phyloP scores from a whole-genome alignment of 1,139 yeast genomes.

The Suhomyces kunorum region DNA sequence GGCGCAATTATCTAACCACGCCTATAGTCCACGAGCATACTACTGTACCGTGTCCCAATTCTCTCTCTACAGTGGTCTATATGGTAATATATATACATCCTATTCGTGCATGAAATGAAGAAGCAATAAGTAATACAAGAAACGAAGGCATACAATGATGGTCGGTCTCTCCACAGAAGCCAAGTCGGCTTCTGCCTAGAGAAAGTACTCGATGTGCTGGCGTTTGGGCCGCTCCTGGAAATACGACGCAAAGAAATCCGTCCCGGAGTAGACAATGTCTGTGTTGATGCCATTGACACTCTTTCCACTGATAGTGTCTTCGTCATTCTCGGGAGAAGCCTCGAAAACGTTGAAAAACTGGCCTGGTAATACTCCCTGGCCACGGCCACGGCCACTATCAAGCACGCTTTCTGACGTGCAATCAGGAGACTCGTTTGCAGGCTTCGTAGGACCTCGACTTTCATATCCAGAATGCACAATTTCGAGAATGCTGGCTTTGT shows the following conservation, averaged over 20 bases:
- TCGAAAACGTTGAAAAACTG: conserved; percentile 88
- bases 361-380: conserved; percentile 43
- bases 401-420: background rate
- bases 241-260: conserved; percentile 28
- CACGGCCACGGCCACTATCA: background rate
- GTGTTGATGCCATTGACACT: conserved; percentile 39
- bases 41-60: no score
- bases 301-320: conserved; percentile 45
- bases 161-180: background rate
- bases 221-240: conserved; percentile 26
- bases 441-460: conserved; percentile 13
- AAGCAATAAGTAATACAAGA: conserved; percentile 11
- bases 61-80: no score
- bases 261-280: conserved; percentile 17
- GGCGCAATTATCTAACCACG: no score
- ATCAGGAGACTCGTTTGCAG: background rate
- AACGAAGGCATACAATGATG: conserved; percentile 1
- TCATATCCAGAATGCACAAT: conserved; percentile 45
- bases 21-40: no score
- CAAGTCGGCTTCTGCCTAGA: no score
- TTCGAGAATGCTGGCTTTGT: conserved; percentile 90
- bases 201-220: conserved; percentile 28
- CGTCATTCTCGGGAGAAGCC: conserved; percentile 87
- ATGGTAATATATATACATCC: background rate
- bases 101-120: conserved; percentile 5